Percentiles rank a stretch among this genome's conserved stretches.
phyloP scores from a whole-genome alignment of 805 yeast species.

The Suhomyces pyralidae region DNA sequence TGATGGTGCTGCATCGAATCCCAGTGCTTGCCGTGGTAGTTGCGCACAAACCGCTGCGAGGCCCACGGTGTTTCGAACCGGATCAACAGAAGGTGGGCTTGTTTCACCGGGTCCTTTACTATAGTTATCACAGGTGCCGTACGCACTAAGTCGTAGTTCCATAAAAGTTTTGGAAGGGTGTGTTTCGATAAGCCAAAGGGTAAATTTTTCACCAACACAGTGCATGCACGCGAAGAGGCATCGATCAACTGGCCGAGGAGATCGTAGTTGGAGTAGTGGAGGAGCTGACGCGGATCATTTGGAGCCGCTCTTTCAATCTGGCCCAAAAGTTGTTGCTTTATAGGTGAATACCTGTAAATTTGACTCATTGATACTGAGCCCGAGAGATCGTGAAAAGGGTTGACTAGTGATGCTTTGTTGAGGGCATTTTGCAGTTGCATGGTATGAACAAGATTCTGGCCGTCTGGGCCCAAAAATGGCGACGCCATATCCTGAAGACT shows the following conservation, averaged over 20 bases:
- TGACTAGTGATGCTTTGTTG: background rate
- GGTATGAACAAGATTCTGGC: background rate
- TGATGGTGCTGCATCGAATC: conserved; percentile 20
- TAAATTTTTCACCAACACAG: conserved; percentile 43
- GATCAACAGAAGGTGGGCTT: conserved; percentile 30
- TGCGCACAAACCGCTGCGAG: conserved; percentile 50
- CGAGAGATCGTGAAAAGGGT: conserved; percentile 1
- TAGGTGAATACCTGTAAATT: conserved; percentile 5
- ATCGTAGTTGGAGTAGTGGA: conserved; percentile 13
- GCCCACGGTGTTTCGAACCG: conserved; percentile 44
- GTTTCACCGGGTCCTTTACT: conserved; percentile 24
- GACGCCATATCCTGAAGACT: conserved; percentile 28
- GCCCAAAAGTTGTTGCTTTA: background rate
- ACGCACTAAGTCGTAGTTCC: conserved; percentile 48
- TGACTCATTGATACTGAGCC: conserved; percentile 3
- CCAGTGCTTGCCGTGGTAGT: conserved; percentile 51
- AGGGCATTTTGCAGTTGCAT: background rate
- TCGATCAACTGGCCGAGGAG: conserved; percentile 18
- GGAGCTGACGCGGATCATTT: background rate
- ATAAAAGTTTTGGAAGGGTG: conserved; percentile 38
- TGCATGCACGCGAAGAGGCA: conserved; percentile 17
- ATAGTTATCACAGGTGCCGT: conserved; percentile 19
- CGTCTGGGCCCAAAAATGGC: conserved; percentile 20
- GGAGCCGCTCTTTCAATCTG: background rate
- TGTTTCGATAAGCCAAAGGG: conserved; percentile 43